Percentiles rank a stretch among this genome's conserved stretches.
phyloP scores from a whole-genome alignment of 768 basidiomycete species.

The Rhizopogon vulgaris region DNA sequence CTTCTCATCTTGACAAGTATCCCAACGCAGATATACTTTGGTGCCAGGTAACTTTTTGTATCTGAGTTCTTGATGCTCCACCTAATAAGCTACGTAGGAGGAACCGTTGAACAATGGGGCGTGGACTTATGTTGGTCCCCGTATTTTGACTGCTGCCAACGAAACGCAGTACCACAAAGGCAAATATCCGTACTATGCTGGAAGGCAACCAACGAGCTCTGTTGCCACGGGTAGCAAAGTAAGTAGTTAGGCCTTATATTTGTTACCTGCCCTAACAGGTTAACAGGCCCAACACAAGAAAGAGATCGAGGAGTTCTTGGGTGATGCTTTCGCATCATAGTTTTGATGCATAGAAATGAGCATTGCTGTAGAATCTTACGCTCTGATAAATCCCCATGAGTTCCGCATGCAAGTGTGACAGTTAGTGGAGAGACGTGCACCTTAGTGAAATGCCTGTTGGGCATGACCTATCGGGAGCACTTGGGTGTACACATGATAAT shows the following conservation, averaged over 20 bases:
- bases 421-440: no score
- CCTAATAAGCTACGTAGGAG: slow-evolving; percentile 41
- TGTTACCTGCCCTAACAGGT: slow-evolving; percentile 8
- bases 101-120: slow-evolving; percentile 97
- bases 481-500: no score
- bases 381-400: no score
- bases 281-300: slow-evolving; percentile 77
- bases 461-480: no score
- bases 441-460: no score
- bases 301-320: slow-evolving; percentile 75
- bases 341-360: neutral
- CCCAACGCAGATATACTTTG: slow-evolving; percentile 91
- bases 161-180: slow-evolving; percentile 86
- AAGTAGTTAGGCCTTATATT: slow-evolving; percentile 11
- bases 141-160: slow-evolving; percentile 89
- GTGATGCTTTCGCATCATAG: slow-evolving; percentile 46
- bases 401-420: no score
- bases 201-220: slow-evolving; percentile 87
- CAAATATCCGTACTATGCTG: slow-evolving; percentile 89
- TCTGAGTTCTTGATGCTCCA: neutral
- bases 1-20: slow-evolving; percentile 92
- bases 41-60: slow-evolving; percentile 58
- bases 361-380: no score
- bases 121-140: slow-evolving; percentile 93
- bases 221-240: slow-evolving; percentile 92